Base-by-base conservation (phyloP, 2,329 filamentous ascomycete species). In the Colletotrichum sp. region DNA sequence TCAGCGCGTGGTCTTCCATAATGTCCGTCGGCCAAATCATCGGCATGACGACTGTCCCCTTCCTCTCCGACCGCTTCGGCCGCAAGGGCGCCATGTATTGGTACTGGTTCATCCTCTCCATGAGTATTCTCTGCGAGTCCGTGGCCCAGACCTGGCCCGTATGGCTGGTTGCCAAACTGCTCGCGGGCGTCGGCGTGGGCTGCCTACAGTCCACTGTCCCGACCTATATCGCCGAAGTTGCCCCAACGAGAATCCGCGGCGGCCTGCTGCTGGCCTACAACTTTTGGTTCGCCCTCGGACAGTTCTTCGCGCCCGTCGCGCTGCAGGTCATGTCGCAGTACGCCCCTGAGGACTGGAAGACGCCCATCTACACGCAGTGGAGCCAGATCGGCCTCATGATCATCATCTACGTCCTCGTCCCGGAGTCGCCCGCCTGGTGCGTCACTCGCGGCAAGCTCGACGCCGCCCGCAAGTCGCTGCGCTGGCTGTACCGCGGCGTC, bases 341-440 rank as follows among this genome's bases (percentile, higher is more conserved):
- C 0, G 78, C 84, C 32, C 83, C 84, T 0, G 78, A 81, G 24
- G 78, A 87, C 61, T 88, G 83, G 73, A 80, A 82, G 8, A 82
- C 82, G 6, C 82, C 86, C 3, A 85, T 88, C 32, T 87, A 87
- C 69, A 86, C 86, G 0, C 77, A 88, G 80, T 88, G 87, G 86
- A 83, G 83, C 1, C 86, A 87, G 80, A 80, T 88, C 15, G 86
- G 85, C 1, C 34, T 83, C 8, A 87, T 86, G 80, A 67, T 81
- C 0, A 67, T 84, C 7, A 85, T 87, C 24, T 87, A 86, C 59
- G 13, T 84, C 7, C 70, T 84, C 16, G 77, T 87, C 6, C 85
- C 84, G 2, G 84, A 86, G 67, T 84, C 85, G 1, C 86, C 86
- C 0, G 85, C 84, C 74, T 87, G 84, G 83, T 83, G 84, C 16